Evolutionary conservation across 495 filamentous ascomycete genomes (phyloP).

Genomic region (Penicillium dipodomyicola): DNA sequence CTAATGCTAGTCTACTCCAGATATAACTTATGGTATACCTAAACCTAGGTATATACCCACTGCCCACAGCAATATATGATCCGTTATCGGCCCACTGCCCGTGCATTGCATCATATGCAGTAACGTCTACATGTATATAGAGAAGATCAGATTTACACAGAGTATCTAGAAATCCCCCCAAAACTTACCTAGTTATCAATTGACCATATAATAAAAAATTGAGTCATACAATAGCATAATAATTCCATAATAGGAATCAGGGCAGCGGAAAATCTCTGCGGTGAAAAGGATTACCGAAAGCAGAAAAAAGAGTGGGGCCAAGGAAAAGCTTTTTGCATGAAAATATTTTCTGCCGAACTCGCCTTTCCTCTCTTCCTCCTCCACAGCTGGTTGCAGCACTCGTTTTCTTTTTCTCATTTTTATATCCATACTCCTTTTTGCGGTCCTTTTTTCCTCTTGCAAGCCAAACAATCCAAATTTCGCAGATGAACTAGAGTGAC

Average conservation of each 20-base stretch:
- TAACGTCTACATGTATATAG: background rate
- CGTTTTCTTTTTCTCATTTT: background rate
- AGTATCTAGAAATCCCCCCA: too few species aligned
- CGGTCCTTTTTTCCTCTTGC: background rate
- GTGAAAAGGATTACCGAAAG: conserved; percentile 10
- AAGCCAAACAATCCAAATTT: conserved; percentile 26
- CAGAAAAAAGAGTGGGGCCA: conserved; percentile 9
- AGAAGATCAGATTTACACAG: background rate
- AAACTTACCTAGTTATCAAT: too few species aligned
- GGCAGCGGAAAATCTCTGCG: conserved; percentile 9
- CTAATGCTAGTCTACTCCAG: background rate
- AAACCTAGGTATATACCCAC: too few species aligned
- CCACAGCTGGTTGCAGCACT: conserved; percentile 14
- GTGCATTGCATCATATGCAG: background rate
- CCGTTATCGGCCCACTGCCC: background rate
- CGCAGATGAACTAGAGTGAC: conserved; percentile 48
- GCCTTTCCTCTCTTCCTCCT: conserved; percentile 7
- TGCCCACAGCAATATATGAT: background rate
- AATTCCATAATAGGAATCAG: background rate
- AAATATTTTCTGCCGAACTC: conserved; percentile 16
- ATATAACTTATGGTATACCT: background rate
- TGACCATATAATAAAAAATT: background rate
- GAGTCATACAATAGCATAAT: background rate
- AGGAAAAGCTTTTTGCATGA: conserved; percentile 5
- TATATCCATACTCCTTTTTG: conserved; percentile 5